Evolutionary conservation across 2,329 filamentous ascomycete genomes (phyloP).

Genomic region (Talaromyces sp.): DNA sequence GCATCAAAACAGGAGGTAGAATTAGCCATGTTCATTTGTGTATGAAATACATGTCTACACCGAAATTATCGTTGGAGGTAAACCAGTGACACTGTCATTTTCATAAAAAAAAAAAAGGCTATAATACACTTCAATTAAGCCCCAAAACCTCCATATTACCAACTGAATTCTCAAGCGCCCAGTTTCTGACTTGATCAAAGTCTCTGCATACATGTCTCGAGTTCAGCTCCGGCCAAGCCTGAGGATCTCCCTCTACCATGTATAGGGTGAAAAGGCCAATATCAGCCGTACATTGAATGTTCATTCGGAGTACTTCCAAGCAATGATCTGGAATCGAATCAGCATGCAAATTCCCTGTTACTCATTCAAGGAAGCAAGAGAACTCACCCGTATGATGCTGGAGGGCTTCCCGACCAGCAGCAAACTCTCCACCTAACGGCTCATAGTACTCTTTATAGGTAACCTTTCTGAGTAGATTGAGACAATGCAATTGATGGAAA

Average conservation of each 20-base stretch:
- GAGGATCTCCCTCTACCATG: conserved; percentile 14
- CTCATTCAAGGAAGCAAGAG: background rate
- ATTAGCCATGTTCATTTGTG: background rate
- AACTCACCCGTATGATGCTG: conserved; percentile 11
- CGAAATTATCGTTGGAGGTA: background rate
- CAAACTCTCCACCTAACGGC: conserved; percentile 12
- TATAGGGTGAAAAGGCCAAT: conserved; percentile 15
- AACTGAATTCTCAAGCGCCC: conserved; percentile 13
- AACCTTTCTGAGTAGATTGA: conserved; percentile 13
- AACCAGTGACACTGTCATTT: background rate
- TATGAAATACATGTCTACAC: background rate
- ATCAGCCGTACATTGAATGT: conserved; percentile 12
- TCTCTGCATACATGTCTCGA: conserved; percentile 14
- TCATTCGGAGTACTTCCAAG: conserved; percentile 6
- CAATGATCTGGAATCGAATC: conserved; percentile 6
- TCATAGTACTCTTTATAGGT: conserved; percentile 16
- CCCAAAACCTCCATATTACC: conserved; percentile 14
- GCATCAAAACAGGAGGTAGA: background rate
- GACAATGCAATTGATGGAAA: conserved; percentile 14
- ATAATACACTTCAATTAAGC: background rate
- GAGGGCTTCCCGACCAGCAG: conserved; percentile 5
- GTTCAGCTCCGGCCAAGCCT: conserved; percentile 14
- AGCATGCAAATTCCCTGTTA: background rate
- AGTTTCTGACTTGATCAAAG: conserved; percentile 4
- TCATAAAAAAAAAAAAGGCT: background rate